phyloP scores from a whole-genome alignment of 345 rosid genomes.

The Gossypium ekmanianum region DNA sequence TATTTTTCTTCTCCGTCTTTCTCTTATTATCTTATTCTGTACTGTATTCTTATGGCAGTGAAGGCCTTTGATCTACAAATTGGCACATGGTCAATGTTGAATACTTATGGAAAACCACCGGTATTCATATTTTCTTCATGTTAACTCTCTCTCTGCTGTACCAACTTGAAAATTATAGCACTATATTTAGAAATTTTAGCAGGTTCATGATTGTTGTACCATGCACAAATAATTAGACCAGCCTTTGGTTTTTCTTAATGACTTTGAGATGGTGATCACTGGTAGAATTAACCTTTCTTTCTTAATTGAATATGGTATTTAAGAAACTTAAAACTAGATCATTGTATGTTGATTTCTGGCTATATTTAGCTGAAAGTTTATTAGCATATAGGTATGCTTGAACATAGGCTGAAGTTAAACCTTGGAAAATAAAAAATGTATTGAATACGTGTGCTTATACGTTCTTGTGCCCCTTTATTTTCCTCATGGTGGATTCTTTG shows the following conservation, averaged over 20 bases:
- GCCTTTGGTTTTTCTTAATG: background rate
- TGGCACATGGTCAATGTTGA: conserved; percentile 74
- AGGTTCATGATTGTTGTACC: background rate
- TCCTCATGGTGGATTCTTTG: background rate
- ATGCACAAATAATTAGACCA: background rate
- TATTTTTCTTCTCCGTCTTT: background rate
- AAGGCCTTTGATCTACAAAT: conserved; percentile 77
- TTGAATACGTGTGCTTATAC: background rate
- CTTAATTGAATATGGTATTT: conserved; percentile 1
- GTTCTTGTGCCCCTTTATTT: background rate
- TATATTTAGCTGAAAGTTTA: background rate
- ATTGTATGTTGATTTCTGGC: background rate
- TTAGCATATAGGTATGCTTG: background rate
- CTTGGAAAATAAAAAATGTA: background rate
- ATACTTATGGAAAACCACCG: conserved; percentile 96
- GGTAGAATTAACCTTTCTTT: background rate
- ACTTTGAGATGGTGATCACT: background rate
- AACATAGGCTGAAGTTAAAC: conserved; percentile 6
- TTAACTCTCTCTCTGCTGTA: conserved; percentile 16
- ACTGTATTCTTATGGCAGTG: conserved; percentile 53
- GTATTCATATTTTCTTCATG: conserved; percentile 37
- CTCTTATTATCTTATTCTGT: background rate
- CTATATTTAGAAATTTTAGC: background rate
- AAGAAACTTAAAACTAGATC: background rate
- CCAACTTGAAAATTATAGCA: conserved; percentile 11